Conservation (phyloP, 495 filamentous ascomycete species). For the Penicillium waksmanii region DNA sequence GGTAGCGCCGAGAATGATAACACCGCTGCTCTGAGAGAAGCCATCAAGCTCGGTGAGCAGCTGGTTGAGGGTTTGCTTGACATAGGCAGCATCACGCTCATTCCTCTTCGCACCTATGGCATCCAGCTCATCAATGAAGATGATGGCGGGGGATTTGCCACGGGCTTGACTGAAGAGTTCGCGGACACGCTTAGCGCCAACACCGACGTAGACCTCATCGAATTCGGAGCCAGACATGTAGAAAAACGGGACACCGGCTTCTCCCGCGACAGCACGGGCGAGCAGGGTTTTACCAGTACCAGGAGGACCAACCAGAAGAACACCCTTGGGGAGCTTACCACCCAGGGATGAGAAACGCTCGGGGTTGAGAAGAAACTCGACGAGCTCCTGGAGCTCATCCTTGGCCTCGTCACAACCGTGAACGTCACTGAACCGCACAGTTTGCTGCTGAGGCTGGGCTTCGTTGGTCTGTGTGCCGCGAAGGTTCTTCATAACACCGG, state of each 20-base stretch:
- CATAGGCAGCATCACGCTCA: slow-evolving; percentile 91
- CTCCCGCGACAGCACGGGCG: slow-evolving; percentile 92
- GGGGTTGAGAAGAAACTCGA: slow-evolving; percentile 92
- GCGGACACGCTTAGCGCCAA: slow-evolving; percentile 95
- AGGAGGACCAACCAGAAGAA: slow-evolving; percentile 91
- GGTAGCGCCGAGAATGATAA: slow-evolving; percentile 93
- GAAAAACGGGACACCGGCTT: slow-evolving; percentile 98
- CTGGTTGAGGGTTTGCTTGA: slow-evolving; percentile 96
- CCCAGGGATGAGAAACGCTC: slow-evolving; percentile 89
- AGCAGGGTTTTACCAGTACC: slow-evolving; percentile 98
- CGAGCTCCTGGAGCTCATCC: slow-evolving; percentile 94
- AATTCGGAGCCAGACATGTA: slow-evolving; percentile 99
- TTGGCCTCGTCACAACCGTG: slow-evolving; percentile 98
- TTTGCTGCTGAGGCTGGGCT: slow-evolving; percentile 88
- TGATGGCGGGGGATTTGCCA: slow-evolving; percentile 88
- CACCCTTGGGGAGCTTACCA: slow-evolving; percentile 95
- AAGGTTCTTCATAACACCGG: slow-evolving; percentile 77
- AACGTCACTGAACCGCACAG: slow-evolving; percentile 87
- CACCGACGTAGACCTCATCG: slow-evolving; percentile 97
- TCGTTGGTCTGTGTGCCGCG: slow-evolving; percentile 72
- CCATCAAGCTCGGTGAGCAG: slow-evolving; percentile 97
- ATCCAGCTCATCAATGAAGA: slow-evolving; percentile 98
- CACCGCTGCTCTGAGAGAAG: slow-evolving; percentile 89
- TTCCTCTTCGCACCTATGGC: slow-evolving; percentile 95
- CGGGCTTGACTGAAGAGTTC: slow-evolving; percentile 92